Evolutionary conservation across 2,329 filamentous ascomycete species (phyloP).

Genomic region (Lithohypha guttulata): DNA sequence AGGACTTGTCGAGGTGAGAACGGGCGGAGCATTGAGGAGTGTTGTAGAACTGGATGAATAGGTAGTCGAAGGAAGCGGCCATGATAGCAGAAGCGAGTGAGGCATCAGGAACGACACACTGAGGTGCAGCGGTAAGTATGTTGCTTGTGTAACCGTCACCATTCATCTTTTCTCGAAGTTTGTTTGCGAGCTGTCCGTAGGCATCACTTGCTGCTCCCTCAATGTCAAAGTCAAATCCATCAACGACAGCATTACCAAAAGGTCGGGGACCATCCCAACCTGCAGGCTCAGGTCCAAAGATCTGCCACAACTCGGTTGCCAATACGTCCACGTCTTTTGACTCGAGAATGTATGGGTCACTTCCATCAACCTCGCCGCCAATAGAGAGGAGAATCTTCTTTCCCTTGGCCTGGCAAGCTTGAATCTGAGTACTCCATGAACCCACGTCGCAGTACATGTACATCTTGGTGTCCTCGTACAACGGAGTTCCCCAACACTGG

Average conservation of each 20-base stretch:
- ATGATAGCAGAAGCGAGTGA: conserved; percentile 37
- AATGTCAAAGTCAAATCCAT: conserved; percentile 71
- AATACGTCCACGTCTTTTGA: conserved; percentile 38
- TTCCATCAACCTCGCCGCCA: conserved; percentile 59
- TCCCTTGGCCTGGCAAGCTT: conserved; percentile 50
- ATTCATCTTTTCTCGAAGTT: conserved; percentile 39
- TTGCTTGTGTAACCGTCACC: conserved; percentile 40
- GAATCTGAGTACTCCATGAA: no score
- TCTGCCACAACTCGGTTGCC: conserved; percentile 57
- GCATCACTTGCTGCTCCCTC: conserved; percentile 46
- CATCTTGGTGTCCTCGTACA: conserved; percentile 29
- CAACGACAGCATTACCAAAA: conserved; percentile 52
- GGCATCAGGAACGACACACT: conserved; percentile 55
- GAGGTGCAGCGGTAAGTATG: conserved; percentile 55
- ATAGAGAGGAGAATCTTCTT: conserved; percentile 66
- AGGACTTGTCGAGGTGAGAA: conserved; percentile 28
- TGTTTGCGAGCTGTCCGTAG: conserved; percentile 50
- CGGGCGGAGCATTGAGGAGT: conserved; percentile 41
- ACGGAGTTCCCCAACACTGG: conserved; percentile 36
- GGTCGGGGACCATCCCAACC: conserved; percentile 46
- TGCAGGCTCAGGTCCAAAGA: conserved; percentile 50
- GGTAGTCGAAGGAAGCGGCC: conserved; percentile 39
- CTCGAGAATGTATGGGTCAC: conserved; percentile 36
- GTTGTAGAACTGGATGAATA: conserved; percentile 50
- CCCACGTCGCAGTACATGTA: conserved; percentile 39